A percentile compares a stretch with the other conserved stretches of the same genome.
phyloP scores from a whole-genome alignment of 1,284 basidiomycete species.

The Ustilago lituana region DNA sequence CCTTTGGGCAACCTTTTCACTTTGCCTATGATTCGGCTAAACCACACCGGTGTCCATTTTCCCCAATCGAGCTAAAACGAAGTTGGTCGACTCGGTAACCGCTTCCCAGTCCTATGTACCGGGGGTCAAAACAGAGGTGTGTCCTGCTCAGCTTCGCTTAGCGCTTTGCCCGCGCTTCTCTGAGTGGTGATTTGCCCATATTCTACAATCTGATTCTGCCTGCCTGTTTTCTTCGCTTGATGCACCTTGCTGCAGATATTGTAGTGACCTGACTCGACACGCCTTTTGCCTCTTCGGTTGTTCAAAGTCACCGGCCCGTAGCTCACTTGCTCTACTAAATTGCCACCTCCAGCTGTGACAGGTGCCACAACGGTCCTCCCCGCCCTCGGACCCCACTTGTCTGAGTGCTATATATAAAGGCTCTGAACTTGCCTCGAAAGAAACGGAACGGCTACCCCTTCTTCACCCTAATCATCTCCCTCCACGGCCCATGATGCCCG shows the following conservation, averaged over 20 bases:
- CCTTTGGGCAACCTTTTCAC: too few relatives aligned
- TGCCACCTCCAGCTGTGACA: slow-evolving; percentile 10
- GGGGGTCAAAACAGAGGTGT: too few relatives aligned
- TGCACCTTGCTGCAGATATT: slow-evolving; percentile 2
- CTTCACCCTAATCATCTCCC: too few relatives aligned
- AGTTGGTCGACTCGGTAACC: too few relatives aligned
- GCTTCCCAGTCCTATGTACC: too few relatives aligned
- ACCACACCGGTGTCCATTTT: too few relatives aligned
- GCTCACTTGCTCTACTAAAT: background rate
- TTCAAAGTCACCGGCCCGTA: too few relatives aligned
- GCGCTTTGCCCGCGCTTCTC: slow-evolving; percentile 1
- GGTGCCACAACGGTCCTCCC: background rate
- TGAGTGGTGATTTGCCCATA: slow-evolving; percentile 4
- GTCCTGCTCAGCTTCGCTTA: slow-evolving; percentile 8
- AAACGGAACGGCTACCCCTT: too few relatives aligned
- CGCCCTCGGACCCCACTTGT: background rate
- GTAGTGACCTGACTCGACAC: slow-evolving; percentile 25
- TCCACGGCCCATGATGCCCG: slow-evolving; percentile 18
- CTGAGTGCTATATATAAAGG: background rate
- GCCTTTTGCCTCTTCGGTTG: slow-evolving; percentile 1
- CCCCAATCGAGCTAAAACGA: too few relatives aligned
- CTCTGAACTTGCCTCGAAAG: too few relatives aligned
- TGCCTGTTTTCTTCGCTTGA: background rate
- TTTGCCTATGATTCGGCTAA: too few relatives aligned
- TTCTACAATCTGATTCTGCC: slow-evolving; percentile 2